Percentiles rank a stretch among this genome's conserved stretches.
Evolutionary conservation across 139 green algal genomes (phyloP).

Genomic region (Klebsormidium nitens): DNA sequence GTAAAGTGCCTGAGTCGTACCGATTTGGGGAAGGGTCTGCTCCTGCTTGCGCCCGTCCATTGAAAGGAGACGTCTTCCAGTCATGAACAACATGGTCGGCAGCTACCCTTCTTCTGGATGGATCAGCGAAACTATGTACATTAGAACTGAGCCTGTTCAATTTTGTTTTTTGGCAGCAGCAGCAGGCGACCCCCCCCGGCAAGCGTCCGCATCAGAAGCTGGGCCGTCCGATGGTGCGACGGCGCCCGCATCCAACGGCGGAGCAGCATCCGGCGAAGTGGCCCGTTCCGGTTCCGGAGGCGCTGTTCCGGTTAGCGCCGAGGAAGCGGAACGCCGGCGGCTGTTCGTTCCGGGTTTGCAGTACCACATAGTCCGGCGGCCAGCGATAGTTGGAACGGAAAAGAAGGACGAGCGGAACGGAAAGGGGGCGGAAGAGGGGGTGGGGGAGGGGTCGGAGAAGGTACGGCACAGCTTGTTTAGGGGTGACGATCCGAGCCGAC

Average conservation of each 20-base stretch:
- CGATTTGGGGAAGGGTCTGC: too few species aligned
- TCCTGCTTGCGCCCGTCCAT: too few species aligned
- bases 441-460: slow-evolving; percentile 2
- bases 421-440: background rate
- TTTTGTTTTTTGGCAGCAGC: background rate
- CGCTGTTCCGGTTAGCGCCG: background rate
- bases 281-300: background rate
- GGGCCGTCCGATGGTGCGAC: slow-evolving; percentile 1
- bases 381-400: slow-evolving; percentile 3
- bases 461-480: slow-evolving; percentile 16
- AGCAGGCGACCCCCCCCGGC: background rate
- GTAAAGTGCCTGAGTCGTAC: too few species aligned
- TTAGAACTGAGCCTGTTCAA: background rate
- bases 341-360: slow-evolving; percentile 15
- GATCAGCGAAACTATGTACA: too few species aligned
- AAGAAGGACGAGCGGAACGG: background rate
- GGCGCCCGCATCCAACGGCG: background rate
- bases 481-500: slow-evolving; percentile 3
- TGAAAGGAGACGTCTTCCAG: too few species aligned
- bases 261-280: too few species aligned
- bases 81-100: too few species aligned
- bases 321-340: background rate
- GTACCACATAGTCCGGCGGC: slow-evolving; percentile 25
- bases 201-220: too few species aligned
- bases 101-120: too few species aligned